phyloP scores from a whole-genome alignment of 805 yeast species.

The Sungouiella blattae region DNA sequence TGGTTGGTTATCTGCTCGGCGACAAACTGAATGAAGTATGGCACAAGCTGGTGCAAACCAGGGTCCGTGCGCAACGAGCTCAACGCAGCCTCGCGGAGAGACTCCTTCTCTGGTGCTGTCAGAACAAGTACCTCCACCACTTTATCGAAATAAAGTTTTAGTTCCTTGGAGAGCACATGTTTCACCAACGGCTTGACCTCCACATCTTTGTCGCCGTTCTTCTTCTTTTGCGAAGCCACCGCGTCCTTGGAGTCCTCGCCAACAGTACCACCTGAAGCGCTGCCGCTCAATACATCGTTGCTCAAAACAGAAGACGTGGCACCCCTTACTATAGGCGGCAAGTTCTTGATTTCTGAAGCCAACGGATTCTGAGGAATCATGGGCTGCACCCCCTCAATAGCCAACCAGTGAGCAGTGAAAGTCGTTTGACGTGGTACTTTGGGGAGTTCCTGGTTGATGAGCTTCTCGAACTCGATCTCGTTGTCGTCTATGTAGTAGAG shows the following conservation, averaged over 20 bases:
- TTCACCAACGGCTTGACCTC: conserved; percentile 86
- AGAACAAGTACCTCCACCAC: conserved; percentile 74
- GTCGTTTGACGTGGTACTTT: conserved; percentile 90
- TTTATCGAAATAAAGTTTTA: conserved; percentile 89
- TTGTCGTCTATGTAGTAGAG: conserved; percentile 88
- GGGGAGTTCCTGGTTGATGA: conserved; percentile 91
- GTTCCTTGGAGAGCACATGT: conserved; percentile 90
- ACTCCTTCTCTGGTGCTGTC: conserved; percentile 51
- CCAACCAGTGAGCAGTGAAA: conserved; percentile 95
- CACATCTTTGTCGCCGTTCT: conserved; percentile 42
- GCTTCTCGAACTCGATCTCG: conserved; percentile 89
- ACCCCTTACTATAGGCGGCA: conserved; percentile 80
- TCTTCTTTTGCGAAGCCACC: conserved; percentile 17
- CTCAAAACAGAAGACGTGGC: conserved; percentile 55
- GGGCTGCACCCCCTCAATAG: conserved; percentile 98
- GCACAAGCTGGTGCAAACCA: conserved; percentile 93
- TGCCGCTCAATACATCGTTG: conserved; percentile 31
- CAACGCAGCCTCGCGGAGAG: conserved; percentile 73
- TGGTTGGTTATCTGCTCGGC: conserved; percentile 94
- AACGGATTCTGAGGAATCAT: conserved; percentile 95
- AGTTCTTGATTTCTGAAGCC: conserved; percentile 67
- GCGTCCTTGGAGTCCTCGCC: conserved; percentile 39
- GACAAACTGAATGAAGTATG: conserved; percentile 92
- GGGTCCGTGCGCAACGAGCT: conserved; percentile 86
- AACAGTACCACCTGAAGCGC: conserved; percentile 25